Evolutionary conservation across 345 rosid species (phyloP).

Genomic region (Camelina sativa): DNA sequence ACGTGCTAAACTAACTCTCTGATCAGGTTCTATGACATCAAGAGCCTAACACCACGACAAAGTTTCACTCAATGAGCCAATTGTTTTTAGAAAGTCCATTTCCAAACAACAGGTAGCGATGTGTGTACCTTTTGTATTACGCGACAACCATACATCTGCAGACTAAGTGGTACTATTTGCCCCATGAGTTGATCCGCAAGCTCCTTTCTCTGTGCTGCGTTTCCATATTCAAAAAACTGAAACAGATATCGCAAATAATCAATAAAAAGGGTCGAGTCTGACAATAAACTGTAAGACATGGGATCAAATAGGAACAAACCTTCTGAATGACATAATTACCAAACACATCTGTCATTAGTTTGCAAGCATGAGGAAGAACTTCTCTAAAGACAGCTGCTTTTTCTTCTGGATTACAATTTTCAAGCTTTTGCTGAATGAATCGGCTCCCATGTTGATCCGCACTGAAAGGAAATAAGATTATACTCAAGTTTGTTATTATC

Average conservation of each 20-base stretch:
- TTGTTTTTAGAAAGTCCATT: background rate
- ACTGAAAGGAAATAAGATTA: slow-evolving; percentile 49
- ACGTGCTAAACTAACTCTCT: slow-evolving; percentile 60
- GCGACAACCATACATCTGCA: slow-evolving; percentile 83
- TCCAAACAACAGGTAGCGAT: background rate
- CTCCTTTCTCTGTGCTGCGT: slow-evolving; percentile 59
- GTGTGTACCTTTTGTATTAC: slow-evolving; percentile 70
- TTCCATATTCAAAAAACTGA: slow-evolving; percentile 75
- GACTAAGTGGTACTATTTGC: slow-evolving; percentile 62
- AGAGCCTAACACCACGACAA: slow-evolving; percentile 57
- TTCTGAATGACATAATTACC: slow-evolving; percentile 81
- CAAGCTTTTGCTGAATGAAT: slow-evolving; percentile 80
- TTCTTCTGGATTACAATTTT: slow-evolving; percentile 59
- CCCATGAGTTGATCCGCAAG: slow-evolving; percentile 68
- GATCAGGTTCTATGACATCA: slow-evolving; percentile 75
- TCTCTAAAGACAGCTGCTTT: slow-evolving; percentile 67
- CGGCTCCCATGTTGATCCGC: slow-evolving; percentile 81
- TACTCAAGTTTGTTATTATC: slow-evolving; percentile 28
- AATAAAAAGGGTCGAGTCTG: slow-evolving; percentile 18
- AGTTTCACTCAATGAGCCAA: slow-evolving; percentile 16
- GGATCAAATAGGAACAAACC: slow-evolving; percentile 44
- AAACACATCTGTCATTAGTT: slow-evolving; percentile 75
- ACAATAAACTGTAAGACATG: background rate
- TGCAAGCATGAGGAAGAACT: slow-evolving; percentile 67
- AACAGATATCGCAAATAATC: slow-evolving; percentile 13